Conservation (phyloP, 306 rosid species). For the Sechiopsis laciniata region DNA sequence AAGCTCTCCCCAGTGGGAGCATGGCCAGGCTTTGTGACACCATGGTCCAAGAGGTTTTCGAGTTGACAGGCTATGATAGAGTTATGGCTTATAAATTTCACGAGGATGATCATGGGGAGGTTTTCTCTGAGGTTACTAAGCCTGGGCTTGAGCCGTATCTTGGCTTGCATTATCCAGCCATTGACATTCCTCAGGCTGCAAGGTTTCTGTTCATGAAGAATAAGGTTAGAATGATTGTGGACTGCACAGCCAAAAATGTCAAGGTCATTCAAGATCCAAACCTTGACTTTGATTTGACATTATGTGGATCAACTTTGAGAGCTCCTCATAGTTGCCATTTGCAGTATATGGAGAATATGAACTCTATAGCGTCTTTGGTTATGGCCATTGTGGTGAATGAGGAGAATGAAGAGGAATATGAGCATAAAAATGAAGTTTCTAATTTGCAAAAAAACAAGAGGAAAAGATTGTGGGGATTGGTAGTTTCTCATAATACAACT, state of each 20-base stretch:
- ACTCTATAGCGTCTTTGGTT: conserved; percentile 64
- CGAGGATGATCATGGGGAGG: conserved; percentile 96
- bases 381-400: conserved; percentile 34
- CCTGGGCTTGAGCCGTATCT: conserved; percentile 80
- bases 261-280: conserved; percentile 27
- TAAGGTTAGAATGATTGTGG: conserved; percentile 1
- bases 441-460: neutral
- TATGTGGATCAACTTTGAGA: conserved; percentile 69
- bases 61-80: conserved; percentile 94
- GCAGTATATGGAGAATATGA: conserved; percentile 72
- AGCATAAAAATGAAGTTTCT: neutral
- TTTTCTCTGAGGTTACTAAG: conserved; percentile 71
- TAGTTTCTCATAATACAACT: conserved; percentile 70
- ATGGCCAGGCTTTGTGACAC: conserved; percentile 86
- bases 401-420: neutral
- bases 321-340: conserved; percentile 64
- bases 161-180: conserved; percentile 93
- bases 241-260: conserved; percentile 1
- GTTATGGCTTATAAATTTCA: conserved; percentile 98
- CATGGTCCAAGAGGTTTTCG: conserved; percentile 94
- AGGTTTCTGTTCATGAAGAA: conserved; percentile 73
- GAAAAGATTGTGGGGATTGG: conserved; percentile 72
- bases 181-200: conserved; percentile 91
- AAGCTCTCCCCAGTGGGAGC: conserved; percentile 85
- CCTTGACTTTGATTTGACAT: conserved; percentile 31